Base-by-base conservation (phyloP, 2,329 filamentous ascomycete species). In the Penicillium sp. region DNA sequence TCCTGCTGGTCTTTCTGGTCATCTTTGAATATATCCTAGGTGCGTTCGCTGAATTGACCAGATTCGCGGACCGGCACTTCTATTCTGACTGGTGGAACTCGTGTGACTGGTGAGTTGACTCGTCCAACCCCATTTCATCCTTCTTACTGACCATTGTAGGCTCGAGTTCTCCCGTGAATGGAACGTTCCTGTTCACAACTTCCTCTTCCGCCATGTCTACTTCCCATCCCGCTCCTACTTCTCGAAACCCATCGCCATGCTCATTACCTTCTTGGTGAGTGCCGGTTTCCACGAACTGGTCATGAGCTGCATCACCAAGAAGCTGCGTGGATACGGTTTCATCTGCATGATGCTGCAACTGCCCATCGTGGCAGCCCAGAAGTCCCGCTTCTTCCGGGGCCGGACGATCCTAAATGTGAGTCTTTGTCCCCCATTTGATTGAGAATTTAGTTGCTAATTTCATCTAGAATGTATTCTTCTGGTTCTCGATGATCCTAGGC, bases 301-400 rank as follows among this genome's bases (percentile, higher is more conserved):
- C 64, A 95, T 99, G 89, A 91, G 89, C 7, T 97, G 92, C 71
- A 97, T 99, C 69, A 96, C 92, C 24, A 92, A 96, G 79, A 97
- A 99, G 76, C 79, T 97, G 41, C 79, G 94, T 33, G 94, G 94
- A 11, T 99, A 97, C 67, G 94, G 92, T 9, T 95, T 96, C 68
- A 67, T 95, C 18, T 88, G 90, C 56, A 94, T 96, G 85, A 97
- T 99, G 94, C 76, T 95, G 56, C 94, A 99, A 78, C 81, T 97
- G 61, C 94, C 94, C 0, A 94, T 97, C 60, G 89, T 97, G n/a
- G 84, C 92, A 70, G 76, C 97, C 27, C 94, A 97, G 76, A 82
- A 89, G 56, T 91, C 88, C 4, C 82, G 79, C 54, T 90, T 84
- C 77, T 84, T 97, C 33, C 82, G 85, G 48, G 85, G 86, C 18